phyloP scores from a whole-genome alignment of 2,329 filamentous ascomycete genomes.

The Claviceps arundinis region DNA sequence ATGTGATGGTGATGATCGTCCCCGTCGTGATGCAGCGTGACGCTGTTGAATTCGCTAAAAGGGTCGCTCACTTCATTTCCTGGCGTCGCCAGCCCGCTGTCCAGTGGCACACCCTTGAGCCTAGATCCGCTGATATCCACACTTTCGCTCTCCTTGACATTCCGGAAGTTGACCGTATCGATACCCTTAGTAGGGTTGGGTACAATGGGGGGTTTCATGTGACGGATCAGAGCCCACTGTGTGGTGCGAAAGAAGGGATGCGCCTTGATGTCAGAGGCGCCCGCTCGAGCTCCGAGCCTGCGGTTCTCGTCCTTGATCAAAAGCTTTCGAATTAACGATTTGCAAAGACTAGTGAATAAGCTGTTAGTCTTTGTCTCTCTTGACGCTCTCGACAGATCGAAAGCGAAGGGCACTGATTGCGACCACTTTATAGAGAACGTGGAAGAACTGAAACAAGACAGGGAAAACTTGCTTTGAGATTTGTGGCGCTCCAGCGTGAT shows the following conservation, averaged over 20 bases:
- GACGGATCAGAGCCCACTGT: conserved; percentile 91
- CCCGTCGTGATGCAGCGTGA: conserved; percentile 91
- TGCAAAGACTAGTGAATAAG: conserved; percentile 60
- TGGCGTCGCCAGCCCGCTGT: conserved; percentile 75
- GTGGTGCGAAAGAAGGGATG: conserved; percentile 95
- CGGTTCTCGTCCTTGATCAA: conserved; percentile 96
- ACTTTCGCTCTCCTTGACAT: conserved; percentile 93
- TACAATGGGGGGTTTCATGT: conserved; percentile 96
- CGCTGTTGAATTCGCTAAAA: conserved; percentile 97
- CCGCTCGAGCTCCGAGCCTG: conserved; percentile 81
- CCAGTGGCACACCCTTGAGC: conserved; percentile 69
- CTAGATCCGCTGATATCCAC: conserved; percentile 64
- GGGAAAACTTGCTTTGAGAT: conserved; percentile 71
- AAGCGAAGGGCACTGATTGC: no score
- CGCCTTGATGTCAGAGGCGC: conserved; percentile 89
- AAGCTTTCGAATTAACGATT: conserved; percentile 88
- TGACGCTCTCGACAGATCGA: background rate
- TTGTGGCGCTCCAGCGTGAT: conserved; percentile 69
- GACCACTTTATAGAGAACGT: no score
- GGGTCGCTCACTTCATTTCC: conserved; percentile 74
- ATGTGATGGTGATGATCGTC: conserved; percentile 46
- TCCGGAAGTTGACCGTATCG: conserved; percentile 94
- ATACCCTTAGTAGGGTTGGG: conserved; percentile 80
- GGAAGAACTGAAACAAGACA: background rate
- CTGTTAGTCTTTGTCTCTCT: background rate